Percentiles rank a stretch among this genome's conserved stretches.
Evolutionary conservation across 768 basidiomycete species (phyloP).

Genomic region (Auriculariales sp.): DNA sequence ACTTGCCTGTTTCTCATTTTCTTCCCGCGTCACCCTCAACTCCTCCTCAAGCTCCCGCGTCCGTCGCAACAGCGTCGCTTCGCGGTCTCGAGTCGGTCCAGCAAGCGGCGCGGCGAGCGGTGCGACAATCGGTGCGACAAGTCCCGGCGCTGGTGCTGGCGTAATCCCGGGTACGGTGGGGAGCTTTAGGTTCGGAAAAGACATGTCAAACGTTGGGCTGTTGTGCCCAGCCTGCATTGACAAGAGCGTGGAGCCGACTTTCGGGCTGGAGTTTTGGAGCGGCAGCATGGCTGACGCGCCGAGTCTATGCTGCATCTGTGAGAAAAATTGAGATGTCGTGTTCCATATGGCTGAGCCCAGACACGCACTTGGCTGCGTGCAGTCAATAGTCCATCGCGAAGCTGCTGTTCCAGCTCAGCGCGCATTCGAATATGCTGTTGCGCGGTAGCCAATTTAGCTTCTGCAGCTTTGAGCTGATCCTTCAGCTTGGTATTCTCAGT

Average conservation of each 20-base stretch:
- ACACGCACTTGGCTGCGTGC: conserved; percentile 46
- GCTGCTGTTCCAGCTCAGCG: conserved; percentile 63
- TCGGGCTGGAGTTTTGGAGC: background rate
- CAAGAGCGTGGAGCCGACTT: background rate
- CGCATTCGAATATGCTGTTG: conserved; percentile 53
- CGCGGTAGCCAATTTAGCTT: conserved; percentile 41
- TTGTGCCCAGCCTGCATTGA: conserved; percentile 68
- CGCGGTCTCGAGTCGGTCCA: conserved; percentile 36
- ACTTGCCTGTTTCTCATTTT: conserved; percentile 71
- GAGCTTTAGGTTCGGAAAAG: background rate
- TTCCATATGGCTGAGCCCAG: background rate
- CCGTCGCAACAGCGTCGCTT: conserved; percentile 31
- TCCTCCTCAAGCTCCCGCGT: conserved; percentile 75
- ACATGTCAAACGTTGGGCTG: conserved; percentile 40
- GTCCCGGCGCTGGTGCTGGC: background rate
- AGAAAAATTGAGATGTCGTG: background rate
- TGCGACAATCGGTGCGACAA: conserved; percentile 30
- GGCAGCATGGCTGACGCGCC: conserved; percentile 3
- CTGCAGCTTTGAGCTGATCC: conserved; percentile 40
- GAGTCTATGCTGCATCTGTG: conserved; percentile 5
- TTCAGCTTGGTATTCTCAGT: conserved; percentile 57
- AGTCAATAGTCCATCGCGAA: conserved; percentile 70
- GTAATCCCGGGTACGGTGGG: background rate
- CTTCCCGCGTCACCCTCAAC: conserved; percentile 39
- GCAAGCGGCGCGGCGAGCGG: conserved; percentile 31